A percentile compares a stretch with the other conserved stretches of the same genome.
Conservation (phyloP, 129 eudicot species). For the Pulicaria dysenterica region DNA sequence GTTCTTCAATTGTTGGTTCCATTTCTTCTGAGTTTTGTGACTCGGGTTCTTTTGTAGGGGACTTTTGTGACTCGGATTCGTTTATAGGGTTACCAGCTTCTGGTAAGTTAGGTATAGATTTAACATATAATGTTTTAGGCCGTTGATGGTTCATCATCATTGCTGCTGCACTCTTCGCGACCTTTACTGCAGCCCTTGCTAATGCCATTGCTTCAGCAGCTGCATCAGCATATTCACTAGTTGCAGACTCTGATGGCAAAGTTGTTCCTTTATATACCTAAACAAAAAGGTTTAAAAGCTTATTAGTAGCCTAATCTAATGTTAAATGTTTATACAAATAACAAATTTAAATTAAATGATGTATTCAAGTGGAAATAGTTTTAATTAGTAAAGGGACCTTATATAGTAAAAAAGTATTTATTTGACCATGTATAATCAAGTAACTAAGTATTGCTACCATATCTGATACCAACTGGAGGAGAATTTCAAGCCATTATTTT, state of each 20-base stretch:
- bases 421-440: no score
- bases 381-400: no score
- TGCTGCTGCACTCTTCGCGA: slow-evolving; percentile 84
- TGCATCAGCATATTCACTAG: slow-evolving; percentile 74
- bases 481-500: no score
- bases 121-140: slow-evolving; percentile 29
- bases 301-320: not conserved
- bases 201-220: slow-evolving; percentile 93
- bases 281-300: slow-evolving; percentile 9
- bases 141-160: slow-evolving; percentile 42
- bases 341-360: no score
- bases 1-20: slow-evolving; percentile 72
- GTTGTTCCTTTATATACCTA: slow-evolving; percentile 57
- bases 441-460: no score
- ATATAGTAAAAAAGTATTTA: no score
- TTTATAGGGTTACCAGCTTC: slow-evolving; percentile 36
- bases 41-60: slow-evolving; percentile 23
- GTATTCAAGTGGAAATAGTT: not conserved
- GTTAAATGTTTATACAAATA: not conserved
- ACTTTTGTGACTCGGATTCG: slow-evolving; percentile 23
- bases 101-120: slow-evolving; percentile 20
- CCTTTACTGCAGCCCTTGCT: slow-evolving; percentile 75
- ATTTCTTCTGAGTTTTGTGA: slow-evolving; percentile 35
- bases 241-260: slow-evolving; percentile 49
- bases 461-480: no score